phyloP scores from a whole-genome alignment of 176 grass and related monocot species.

The Bromus sterilis region DNA sequence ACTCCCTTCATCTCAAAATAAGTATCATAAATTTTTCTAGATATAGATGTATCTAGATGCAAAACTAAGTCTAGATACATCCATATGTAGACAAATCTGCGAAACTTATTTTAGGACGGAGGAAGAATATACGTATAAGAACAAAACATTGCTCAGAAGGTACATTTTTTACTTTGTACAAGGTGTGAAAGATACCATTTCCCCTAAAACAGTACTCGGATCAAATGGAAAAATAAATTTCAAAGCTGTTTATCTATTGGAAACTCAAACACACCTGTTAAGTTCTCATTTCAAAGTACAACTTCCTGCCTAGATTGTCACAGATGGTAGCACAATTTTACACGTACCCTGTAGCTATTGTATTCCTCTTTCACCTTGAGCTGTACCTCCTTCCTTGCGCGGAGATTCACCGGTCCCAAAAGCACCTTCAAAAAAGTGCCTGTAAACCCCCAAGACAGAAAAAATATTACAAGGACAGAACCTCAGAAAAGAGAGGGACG shows the following conservation, averaged over 20 bases:
- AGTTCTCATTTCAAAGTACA: background rate
- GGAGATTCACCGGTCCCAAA: conserved; percentile 85
- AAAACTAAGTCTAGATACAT: too few relatives aligned
- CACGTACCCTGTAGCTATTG: conserved; percentile 90
- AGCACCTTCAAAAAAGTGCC: conserved; percentile 80
- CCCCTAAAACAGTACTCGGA: background rate
- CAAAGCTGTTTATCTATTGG: background rate
- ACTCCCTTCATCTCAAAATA: too few relatives aligned
- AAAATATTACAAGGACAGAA: background rate
- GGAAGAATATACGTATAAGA: too few relatives aligned
- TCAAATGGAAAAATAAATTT: background rate
- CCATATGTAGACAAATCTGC: too few relatives aligned
- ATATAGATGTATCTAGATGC: too few relatives aligned
- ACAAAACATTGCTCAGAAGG: background rate
- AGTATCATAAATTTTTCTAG: too few relatives aligned
- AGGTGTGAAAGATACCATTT: background rate
- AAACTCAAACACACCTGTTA: background rate
- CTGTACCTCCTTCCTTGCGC: conserved; percentile 89
- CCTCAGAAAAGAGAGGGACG: background rate
- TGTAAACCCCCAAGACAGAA: conserved; percentile 14
- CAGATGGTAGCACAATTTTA: background rate
- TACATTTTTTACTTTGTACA: background rate
- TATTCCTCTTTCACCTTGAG: conserved; percentile 99
- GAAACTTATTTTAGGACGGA: too few relatives aligned
- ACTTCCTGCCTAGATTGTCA: background rate